Conservation (phyloP, 129 eudicot species). For the carrot (Daucus carota) region DH1_v3.0 NC_030385.2:43009001-43009500, state of each 20-base stretch:
- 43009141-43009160: not conserved
- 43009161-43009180: not conserved
- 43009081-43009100: not conserved
- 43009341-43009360: not conserved
- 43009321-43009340: not conserved
- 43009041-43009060: not conserved
- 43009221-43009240: no score
- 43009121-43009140: not conserved
- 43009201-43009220: no score
- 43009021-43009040: not conserved
- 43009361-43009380: not conserved
- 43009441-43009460: slow-evolving; percentile 34
- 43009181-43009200: no score
- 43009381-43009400: not conserved
- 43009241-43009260: not conserved
- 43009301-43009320: not conserved
- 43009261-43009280: not conserved
- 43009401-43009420: not conserved
- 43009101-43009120: not conserved
- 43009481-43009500: slow-evolving; percentile 90
- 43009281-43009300: not conserved
- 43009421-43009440: not conserved
- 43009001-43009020: not conserved
- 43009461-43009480: slow-evolving; percentile 97
- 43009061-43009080: not conserved